Percentiles rank a stretch among this genome's conserved stretches.
Conservation (phyloP, 1,139 yeast genomes). For the Blastobotrys persicus region DNA sequence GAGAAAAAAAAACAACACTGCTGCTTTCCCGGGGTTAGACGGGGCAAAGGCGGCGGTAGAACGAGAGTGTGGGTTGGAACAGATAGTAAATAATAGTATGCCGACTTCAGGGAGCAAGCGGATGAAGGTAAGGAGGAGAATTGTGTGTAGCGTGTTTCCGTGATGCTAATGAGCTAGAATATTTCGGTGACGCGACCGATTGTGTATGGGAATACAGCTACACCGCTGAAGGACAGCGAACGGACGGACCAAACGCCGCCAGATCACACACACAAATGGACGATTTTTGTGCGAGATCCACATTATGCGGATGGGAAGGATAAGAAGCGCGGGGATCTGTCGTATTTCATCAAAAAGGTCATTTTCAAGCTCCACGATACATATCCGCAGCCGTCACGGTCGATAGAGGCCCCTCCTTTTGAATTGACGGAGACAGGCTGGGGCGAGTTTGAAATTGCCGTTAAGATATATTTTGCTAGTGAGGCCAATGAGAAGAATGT, state of each 20-base stretch:
- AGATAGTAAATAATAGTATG: background rate
- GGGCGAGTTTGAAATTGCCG: slow-evolving; percentile 96
- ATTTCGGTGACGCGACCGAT: slow-evolving; percentile 83
- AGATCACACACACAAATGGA: slow-evolving; percentile 96
- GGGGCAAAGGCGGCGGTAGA: background rate
- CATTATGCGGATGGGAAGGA: slow-evolving; percentile 41
- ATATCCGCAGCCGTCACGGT: slow-evolving; percentile 77
- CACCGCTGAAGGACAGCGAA: slow-evolving; percentile 58
- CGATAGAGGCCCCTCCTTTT: slow-evolving; percentile 86
- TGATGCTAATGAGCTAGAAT: slow-evolving; percentile 42
- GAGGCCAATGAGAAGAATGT: slow-evolving; percentile 88
- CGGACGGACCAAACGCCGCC: slow-evolving; percentile 62
- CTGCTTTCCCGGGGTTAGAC: no score
- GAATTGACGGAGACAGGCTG: slow-evolving; percentile 98
- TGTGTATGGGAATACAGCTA: slow-evolving; percentile 82
- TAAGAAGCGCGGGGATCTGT: slow-evolving; percentile 56
- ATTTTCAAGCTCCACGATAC: slow-evolving; percentile 95
- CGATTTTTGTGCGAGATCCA: slow-evolving; percentile 86
- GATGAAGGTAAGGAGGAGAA: slow-evolving; percentile 7
- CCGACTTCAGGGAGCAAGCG: slow-evolving; percentile 8
- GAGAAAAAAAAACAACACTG: background rate
- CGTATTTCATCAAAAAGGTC: slow-evolving; percentile 83
- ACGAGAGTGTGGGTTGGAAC: background rate
- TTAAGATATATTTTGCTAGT: slow-evolving; percentile 78
- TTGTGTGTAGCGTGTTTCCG: background rate